These are phyloP conservation scores for Heterobasidion annosum DNA, from an alignment of 1,284 basidiomycete genomes.

Conservation along the genomic window DNA sequence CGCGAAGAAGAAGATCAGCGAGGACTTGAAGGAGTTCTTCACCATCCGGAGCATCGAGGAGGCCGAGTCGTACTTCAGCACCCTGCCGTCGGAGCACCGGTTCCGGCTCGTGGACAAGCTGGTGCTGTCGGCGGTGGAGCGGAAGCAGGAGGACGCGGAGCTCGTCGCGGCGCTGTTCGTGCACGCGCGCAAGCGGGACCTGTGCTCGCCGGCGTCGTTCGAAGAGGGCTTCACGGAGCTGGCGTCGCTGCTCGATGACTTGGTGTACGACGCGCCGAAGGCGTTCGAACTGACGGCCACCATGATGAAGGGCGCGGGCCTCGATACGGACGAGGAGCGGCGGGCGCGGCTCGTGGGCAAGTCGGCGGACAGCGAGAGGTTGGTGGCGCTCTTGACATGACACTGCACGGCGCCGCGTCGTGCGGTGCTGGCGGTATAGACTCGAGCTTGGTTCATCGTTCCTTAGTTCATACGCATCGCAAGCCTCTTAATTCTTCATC, in stretches of 20 bases:
- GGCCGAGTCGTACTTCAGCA: constrained; percentile 78
- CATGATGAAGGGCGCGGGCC: constrained; percentile 59
- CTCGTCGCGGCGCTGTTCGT: constrained; percentile 67
- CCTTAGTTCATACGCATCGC: constrained; percentile 12
- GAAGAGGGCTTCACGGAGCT: constrained; percentile 57
- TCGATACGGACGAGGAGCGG: constrained; percentile 44
- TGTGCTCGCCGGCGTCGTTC: constrained; percentile 47
- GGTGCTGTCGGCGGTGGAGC: constrained; percentile 63
- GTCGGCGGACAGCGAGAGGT: constrained; percentile 47
- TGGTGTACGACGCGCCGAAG: constrained; percentile 83
- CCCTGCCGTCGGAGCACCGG: constrained; percentile 57
- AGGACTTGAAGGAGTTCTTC: constrained; percentile 76
- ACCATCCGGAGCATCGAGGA: constrained; percentile 75
- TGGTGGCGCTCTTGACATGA: constrained; percentile 52
- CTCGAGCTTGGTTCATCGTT: constrained; percentile 4
- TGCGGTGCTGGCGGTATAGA: neutral
- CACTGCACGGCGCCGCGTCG: neutral
- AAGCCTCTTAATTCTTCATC: constrained; percentile 1
- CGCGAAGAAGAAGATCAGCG: constrained; percentile 71
- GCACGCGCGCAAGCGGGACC: constrained; percentile 43
- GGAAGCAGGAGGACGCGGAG: constrained; percentile 79
- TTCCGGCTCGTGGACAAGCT: constrained; percentile 67
- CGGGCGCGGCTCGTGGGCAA: constrained; percentile 47
- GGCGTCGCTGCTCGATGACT: constrained; percentile 77
- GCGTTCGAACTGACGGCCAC: constrained; percentile 72